Conservation (phyloP, 768 basidiomycete species). For the Pleurotus pulmonarius region DNA sequence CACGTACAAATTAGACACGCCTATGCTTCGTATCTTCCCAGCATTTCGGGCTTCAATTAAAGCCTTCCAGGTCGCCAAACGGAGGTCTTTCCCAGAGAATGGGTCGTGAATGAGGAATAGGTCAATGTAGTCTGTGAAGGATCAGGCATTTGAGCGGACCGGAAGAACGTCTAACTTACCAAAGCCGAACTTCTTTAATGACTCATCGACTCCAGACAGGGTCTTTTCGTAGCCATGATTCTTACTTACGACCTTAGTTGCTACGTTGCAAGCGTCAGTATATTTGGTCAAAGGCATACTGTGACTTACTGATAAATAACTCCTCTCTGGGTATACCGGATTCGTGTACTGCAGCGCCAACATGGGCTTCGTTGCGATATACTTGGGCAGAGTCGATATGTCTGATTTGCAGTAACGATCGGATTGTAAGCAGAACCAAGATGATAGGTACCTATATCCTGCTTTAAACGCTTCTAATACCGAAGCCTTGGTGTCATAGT, state of each 20-base stretch:
- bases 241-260: slow-evolving; percentile 59
- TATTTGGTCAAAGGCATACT: background rate
- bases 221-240: slow-evolving; percentile 64
- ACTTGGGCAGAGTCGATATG: slow-evolving; percentile 73
- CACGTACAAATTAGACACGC: slow-evolving; percentile 81
- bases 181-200: slow-evolving; percentile 54
- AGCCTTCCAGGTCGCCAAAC: slow-evolving; percentile 71
- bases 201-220: slow-evolving; percentile 53
- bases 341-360: slow-evolving; percentile 56
- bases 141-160: background rate
- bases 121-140: slow-evolving; percentile 50
- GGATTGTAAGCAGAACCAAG: background rate
- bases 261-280: slow-evolving; percentile 27
- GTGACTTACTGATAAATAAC: slow-evolving; percentile 64
- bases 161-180: slow-evolving; percentile 35
- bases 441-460: slow-evolving; percentile 53
- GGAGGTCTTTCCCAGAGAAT: slow-evolving; percentile 53
- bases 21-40: slow-evolving; percentile 70
- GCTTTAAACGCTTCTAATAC: slow-evolving; percentile 58
- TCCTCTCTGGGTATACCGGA: slow-evolving; percentile 54
- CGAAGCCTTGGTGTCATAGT: slow-evolving; percentile 50
- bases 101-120: slow-evolving; percentile 81
- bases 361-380: slow-evolving; percentile 63
- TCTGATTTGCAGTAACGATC: slow-evolving; percentile 26
- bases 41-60: slow-evolving; percentile 55